Conservation (phyloP, 164 flowering plant species). For the Liquidambar formosana region DNA sequence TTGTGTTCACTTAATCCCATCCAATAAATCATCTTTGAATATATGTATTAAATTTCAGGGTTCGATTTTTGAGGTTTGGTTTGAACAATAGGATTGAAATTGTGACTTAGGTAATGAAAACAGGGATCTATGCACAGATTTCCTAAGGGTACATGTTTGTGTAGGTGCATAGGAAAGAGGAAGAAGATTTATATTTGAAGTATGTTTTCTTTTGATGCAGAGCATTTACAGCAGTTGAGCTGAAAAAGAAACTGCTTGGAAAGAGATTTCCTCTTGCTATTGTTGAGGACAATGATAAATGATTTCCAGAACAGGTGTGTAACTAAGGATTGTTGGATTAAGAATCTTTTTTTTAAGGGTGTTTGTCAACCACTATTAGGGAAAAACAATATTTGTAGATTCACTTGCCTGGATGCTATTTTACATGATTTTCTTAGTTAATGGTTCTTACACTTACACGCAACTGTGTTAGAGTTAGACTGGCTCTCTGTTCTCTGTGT, state of each 20-base stretch:
- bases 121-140: not conserved
- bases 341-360: not conserved
- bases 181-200: not conserved
- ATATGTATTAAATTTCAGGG: not conserved
- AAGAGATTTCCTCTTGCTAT: constrained; percentile 45
- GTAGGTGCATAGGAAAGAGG: not conserved
- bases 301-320: constrained; percentile 63
- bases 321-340: not conserved
- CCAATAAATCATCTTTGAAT: not conserved
- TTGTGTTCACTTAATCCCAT: not conserved
- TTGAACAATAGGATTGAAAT: not conserved
- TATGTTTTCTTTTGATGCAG: constrained; percentile 34
- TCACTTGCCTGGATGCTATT: not conserved
- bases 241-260: constrained; percentile 71
- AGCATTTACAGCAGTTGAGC: constrained; percentile 70
- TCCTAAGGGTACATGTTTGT: not conserved
- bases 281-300: constrained; percentile 47
- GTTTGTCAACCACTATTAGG: not conserved
- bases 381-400: not conserved
- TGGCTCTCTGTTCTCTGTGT: too few relatives aligned
- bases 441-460: not conserved
- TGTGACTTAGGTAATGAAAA: not conserved
- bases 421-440: not conserved
- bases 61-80: too few relatives aligned
- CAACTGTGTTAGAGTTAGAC: not conserved